These are phyloP conservation scores for Phyllostachys edulis DNA, from an alignment of 176 grass and related monocot genomes.

Conservation along the genomic window DNA sequence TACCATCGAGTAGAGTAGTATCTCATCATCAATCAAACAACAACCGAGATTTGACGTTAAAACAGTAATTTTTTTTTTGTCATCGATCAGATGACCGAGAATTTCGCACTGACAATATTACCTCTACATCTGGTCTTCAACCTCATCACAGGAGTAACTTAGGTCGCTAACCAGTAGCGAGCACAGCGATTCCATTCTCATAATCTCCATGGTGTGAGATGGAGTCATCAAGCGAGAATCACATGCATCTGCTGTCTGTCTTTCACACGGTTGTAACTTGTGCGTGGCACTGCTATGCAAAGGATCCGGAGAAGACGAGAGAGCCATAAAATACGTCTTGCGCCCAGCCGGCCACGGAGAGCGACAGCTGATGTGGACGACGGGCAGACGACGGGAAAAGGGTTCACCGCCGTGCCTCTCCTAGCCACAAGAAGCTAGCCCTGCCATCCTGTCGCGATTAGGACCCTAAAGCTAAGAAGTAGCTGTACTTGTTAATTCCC, in stretches of 20 bases:
- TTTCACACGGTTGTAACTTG: neutral
- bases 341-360: slow-evolving; percentile 4
- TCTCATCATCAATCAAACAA: neutral
- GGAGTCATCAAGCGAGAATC: neutral
- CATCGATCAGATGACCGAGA: too few relatives aligned
- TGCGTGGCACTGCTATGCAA: neutral
- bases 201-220: neutral
- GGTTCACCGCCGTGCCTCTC: slow-evolving; percentile 16
- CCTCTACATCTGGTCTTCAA: too few relatives aligned
- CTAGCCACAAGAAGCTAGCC: neutral
- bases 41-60: too few relatives aligned
- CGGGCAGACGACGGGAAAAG: neutral
- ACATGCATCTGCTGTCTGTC: neutral
- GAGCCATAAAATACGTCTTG: neutral
- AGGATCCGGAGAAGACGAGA: neutral
- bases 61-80: too few relatives aligned
- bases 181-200: too few relatives aligned
- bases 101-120: too few relatives aligned
- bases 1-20: neutral
- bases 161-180: too few relatives aligned
- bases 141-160: too few relatives aligned
- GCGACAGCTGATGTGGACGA: slow-evolving; percentile 10
- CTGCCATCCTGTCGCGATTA: neutral
- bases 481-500: neutral
- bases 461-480: neutral